Evolutionary conservation across 495 filamentous ascomycete genomes (phyloP).

Genomic region (Extremus antarcticus): DNA sequence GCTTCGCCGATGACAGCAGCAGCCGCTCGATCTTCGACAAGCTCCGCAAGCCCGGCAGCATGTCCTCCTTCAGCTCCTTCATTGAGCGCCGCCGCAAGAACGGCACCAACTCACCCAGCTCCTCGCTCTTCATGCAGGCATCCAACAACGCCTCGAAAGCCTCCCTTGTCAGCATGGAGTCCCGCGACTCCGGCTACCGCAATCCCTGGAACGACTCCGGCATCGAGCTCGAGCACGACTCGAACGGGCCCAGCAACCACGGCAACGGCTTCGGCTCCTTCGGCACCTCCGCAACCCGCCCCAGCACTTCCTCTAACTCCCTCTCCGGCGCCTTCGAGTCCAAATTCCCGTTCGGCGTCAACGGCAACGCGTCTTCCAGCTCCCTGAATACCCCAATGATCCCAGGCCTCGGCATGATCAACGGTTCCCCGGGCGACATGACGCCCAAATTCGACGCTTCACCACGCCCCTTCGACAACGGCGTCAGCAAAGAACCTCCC

Average conservation of each 20-base stretch:
- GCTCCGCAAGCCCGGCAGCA: slow-evolving; percentile 83
- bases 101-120: slow-evolving; percentile 68
- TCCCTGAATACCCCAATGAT: slow-evolving; percentile 22
- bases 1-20: slow-evolving; percentile 63
- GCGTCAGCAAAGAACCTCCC: neutral
- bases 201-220: slow-evolving; percentile 97
- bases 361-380: slow-evolving; percentile 20
- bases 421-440: slow-evolving; percentile 47
- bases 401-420: slow-evolving; percentile 36
- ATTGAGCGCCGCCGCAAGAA: slow-evolving; percentile 85
- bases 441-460: slow-evolving; percentile 60
- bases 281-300: slow-evolving; percentile 25
- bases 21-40: slow-evolving; percentile 75
- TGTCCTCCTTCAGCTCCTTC: slow-evolving; percentile 84
- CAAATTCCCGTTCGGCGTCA: slow-evolving; percentile 56
- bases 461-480: slow-evolving; percentile 1
- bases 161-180: slow-evolving; percentile 87
- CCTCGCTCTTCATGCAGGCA: slow-evolving; percentile 75
- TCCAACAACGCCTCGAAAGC: slow-evolving; percentile 91
- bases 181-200: slow-evolving; percentile 79
- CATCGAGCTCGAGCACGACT: slow-evolving; percentile 82
- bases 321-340: slow-evolving; percentile 30
- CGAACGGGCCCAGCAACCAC: slow-evolving; percentile 47
- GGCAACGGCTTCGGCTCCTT: slow-evolving; percentile 46
- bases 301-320: slow-evolving; percentile 18